Evolutionary conservation across 306 rosid genomes (phyloP), one percentile per base, ranked within the genome.

Genomic region (Corylus heterophylla): DNA sequence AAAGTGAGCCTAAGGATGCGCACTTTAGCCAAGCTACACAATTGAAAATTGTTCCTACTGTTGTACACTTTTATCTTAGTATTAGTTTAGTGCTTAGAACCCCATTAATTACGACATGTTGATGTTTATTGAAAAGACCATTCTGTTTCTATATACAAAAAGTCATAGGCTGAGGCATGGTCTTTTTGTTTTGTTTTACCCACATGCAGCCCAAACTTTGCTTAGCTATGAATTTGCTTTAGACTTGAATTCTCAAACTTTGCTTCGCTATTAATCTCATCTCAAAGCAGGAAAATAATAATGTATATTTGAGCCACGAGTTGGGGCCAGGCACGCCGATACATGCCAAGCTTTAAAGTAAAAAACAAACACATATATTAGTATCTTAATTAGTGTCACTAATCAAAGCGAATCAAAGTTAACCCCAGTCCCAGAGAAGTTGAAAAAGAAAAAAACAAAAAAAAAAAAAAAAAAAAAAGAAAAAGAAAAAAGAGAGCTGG

Each of bases 401-500:
- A 42, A 42, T 42, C 45, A 9, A 54, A 69, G 59, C 59, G 71
- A 75, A 77, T 48, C 52, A 70, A 48, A 74, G 83, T 78, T 44
- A 31, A 49, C 50, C 64, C 80, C 22, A 27, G 54, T 42, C 64
- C 80, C 22, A 27, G 54, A 79, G 50, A 52, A 47, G 63, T 76
- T 64, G 48, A 66, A 81, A 80, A 71, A 84, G 25, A 22, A 22
- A 22, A 22, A 22, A 22, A 22, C 25, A 22, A 22, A 22, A 22
- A 22, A 22, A 22, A 22, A 22, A 22, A 0, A 75, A 66, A 84
- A 76, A 70, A 66, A 84, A 76, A 71, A 73, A 45, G 22, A 84
- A 75, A 66, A 84, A 76, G 70, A 66, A 84, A 76, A 71, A 73
- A 45, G 25, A 67, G 78, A 78, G 73, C 81, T 42, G 77, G 70